Evolutionary conservation across 2,329 filamentous ascomycete species (phyloP).

Genomic region (Hypoxylon sp.): DNA sequence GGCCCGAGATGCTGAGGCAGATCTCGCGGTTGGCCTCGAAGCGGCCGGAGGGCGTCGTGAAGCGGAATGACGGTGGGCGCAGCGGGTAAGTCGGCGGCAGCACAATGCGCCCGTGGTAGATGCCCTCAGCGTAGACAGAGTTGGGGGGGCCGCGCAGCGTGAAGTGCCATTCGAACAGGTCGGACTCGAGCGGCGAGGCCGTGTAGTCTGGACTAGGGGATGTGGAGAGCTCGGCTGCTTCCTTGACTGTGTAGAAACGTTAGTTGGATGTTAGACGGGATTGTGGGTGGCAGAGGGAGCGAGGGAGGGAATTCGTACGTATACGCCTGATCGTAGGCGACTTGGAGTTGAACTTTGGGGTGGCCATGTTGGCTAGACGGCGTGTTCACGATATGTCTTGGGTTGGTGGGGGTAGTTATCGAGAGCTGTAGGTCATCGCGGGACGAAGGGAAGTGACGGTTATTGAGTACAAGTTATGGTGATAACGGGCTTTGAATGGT

Average conservation of each 20-base stretch:
- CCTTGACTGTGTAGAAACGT: slow-evolving; percentile 72
- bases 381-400: slow-evolving; percentile 17
- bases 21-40: slow-evolving; percentile 99
- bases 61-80: slow-evolving; percentile 94
- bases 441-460: neutral
- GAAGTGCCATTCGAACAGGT: slow-evolving; percentile 99
- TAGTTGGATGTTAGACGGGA: neutral
- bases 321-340: slow-evolving; percentile 89
- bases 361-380: slow-evolving; percentile 54
- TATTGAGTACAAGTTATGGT: neutral
- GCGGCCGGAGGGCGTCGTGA: slow-evolving; percentile 88
- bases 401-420: slow-evolving; percentile 12
- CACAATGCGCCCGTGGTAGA: slow-evolving; percentile 96
- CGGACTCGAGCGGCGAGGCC: slow-evolving; percentile 85
- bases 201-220: slow-evolving; percentile 87
- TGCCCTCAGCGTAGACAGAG: slow-evolving; percentile 81
- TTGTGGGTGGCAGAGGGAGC: slow-evolving; percentile 5
- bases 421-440: slow-evolving; percentile 29
- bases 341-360: slow-evolving; percentile 74
- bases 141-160: slow-evolving; percentile 90
- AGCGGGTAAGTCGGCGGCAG: slow-evolving; percentile 91
- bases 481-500: neutral
- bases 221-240: slow-evolving; percentile 86
- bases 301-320: slow-evolving; percentile 62
- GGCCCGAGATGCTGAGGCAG: slow-evolving; percentile 91